phyloP scores from a whole-genome alignment of 345 rosid genomes.

The Eucalyptus guilfoylei region DNA sequence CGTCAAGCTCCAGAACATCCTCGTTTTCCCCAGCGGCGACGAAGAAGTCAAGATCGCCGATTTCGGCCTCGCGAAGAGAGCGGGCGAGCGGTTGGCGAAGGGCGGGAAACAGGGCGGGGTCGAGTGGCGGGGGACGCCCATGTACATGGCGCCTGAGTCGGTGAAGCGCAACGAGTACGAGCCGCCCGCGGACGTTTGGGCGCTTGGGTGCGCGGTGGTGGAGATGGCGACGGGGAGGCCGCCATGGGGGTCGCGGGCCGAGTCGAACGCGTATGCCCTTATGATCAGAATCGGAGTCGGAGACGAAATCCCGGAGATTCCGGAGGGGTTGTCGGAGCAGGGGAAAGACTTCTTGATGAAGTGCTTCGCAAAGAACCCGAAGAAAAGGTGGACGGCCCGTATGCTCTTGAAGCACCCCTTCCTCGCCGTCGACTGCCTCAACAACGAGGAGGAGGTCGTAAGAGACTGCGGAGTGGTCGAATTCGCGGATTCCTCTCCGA shows the following conservation, averaged over 20 bases:
- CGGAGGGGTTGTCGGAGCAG: constrained; percentile 40
- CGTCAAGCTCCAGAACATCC: constrained; percentile 14
- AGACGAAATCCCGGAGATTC: constrained; percentile 46
- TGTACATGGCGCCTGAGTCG: constrained; percentile 76
- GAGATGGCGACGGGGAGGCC: constrained; percentile 74
- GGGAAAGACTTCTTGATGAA: constrained; percentile 58
- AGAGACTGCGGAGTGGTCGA: not conserved
- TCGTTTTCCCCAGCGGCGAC: constrained; percentile 15
- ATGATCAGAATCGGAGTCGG: constrained; percentile 51
- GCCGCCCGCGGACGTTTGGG: constrained; percentile 72
- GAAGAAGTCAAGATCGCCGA: constrained; percentile 43
- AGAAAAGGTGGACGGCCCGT: constrained; percentile 59
- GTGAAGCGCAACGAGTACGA: constrained; percentile 47
- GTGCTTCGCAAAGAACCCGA: constrained; percentile 52
- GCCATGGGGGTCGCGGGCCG: constrained; percentile 38
- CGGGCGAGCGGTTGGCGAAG: not conserved
- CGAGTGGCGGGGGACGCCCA: constrained; percentile 61
- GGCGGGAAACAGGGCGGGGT: not conserved
- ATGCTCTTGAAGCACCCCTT: constrained; percentile 74
- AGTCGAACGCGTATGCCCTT: constrained; percentile 16
- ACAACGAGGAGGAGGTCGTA: not conserved
- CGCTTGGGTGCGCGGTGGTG: constrained; percentile 65
- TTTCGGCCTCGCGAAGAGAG: constrained; percentile 59
- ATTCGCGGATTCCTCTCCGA: not conserved
- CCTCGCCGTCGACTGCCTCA: not conserved